Evolutionary conservation across 768 basidiomycete genomes (phyloP).

Genomic region (Chiua virens): DNA sequence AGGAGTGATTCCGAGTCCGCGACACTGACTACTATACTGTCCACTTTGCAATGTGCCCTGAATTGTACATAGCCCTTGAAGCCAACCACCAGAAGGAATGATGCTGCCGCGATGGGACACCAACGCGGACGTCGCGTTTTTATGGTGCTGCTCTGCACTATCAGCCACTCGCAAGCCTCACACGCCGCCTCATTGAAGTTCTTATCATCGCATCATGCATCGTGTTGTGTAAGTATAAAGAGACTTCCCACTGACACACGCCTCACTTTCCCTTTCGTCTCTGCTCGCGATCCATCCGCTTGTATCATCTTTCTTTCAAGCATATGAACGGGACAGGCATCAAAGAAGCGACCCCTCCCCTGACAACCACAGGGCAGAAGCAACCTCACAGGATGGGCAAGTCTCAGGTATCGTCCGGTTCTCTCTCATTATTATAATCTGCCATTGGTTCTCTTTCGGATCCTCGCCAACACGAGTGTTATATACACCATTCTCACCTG

Average conservation of each 20-base stretch:
- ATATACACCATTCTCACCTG: slow-evolving; percentile 13
- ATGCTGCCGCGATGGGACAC: background rate
- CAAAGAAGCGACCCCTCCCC: background rate
- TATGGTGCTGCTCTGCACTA: background rate
- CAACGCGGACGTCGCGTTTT: slow-evolving; percentile 24
- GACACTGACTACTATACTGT: background rate
- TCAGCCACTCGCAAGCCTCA: slow-evolving; percentile 4
- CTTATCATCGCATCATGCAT: slow-evolving; percentile 10
- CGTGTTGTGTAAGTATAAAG: slow-evolving; percentile 20
- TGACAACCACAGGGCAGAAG: slow-evolving; percentile 8
- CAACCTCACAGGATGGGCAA: slow-evolving; percentile 11
- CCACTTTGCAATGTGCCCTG: too few species aligned
- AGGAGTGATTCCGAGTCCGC: slow-evolving; percentile 6
- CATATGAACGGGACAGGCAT: slow-evolving; percentile 10
- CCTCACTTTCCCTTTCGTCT: background rate
- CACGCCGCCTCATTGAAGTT: slow-evolving; percentile 13
- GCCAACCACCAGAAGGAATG: too few species aligned
- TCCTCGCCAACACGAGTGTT: slow-evolving; percentile 13
- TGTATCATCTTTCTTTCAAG: background rate
- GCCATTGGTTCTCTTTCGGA: slow-evolving; percentile 3
- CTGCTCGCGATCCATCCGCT: background rate
- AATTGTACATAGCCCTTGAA: too few species aligned
- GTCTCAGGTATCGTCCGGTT: background rate
- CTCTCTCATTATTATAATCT: slow-evolving; percentile 5
- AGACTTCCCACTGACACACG: background rate